Evolutionary conservation across 305 asterid species (phyloP).

Genomic region (Rubia occidens): DNA sequence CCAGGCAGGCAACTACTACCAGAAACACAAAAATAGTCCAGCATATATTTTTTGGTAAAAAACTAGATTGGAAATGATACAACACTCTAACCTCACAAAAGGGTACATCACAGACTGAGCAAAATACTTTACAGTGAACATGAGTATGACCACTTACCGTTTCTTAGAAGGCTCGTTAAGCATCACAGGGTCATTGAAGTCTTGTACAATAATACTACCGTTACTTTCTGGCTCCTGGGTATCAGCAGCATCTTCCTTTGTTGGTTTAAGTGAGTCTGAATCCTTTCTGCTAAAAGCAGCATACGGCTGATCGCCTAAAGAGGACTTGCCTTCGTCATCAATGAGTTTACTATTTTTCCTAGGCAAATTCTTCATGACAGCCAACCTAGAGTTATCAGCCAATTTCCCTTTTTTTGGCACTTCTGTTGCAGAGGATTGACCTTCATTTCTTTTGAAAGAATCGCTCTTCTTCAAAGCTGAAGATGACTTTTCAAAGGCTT

Average conservation of each 20-base stretch:
- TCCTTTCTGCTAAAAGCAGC: slow-evolving; percentile 18
- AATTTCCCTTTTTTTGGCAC: slow-evolving; percentile 32
- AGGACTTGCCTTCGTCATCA: slow-evolving; percentile 23
- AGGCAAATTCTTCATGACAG: slow-evolving; percentile 23
- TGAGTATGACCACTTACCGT: slow-evolving; percentile 36
- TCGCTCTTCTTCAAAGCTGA: slow-evolving; percentile 25
- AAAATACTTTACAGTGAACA: background rate
- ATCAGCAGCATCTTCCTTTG: slow-evolving; percentile 8
- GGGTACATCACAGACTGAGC: background rate
- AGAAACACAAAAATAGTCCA: background rate
- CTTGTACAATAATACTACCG: slow-evolving; percentile 28
- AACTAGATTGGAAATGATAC: background rate
- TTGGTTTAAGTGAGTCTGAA: slow-evolving; percentile 23
- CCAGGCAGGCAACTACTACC: background rate
- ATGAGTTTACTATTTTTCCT: slow-evolving; percentile 25
- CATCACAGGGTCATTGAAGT: slow-evolving; percentile 18
- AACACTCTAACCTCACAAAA: background rate
- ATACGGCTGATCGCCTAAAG: slow-evolving; percentile 39
- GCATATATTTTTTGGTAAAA: background rate
- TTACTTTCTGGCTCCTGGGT: slow-evolving; percentile 29
- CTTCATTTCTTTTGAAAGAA: slow-evolving; percentile 32
- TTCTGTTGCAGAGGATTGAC: slow-evolving; percentile 22
- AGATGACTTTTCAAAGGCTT: slow-evolving; percentile 32
- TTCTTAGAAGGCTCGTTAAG: slow-evolving; percentile 50
- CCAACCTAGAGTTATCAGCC: slow-evolving; percentile 13